Evolutionary conservation across 2,329 filamentous ascomycete genomes (phyloP).

Genomic region (Penicillium sp.): DNA sequence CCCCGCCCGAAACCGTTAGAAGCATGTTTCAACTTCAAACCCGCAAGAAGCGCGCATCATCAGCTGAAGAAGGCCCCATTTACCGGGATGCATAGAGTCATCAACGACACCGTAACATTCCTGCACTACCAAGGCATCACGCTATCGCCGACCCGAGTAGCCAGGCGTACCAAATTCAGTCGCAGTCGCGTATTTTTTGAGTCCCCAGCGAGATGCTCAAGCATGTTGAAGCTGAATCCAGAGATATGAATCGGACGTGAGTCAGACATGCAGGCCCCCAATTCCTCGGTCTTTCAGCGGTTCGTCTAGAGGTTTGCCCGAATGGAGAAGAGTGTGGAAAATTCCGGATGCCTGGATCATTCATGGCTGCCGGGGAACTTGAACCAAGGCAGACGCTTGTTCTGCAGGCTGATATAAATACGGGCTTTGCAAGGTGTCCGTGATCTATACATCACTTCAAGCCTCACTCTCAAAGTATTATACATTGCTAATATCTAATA

Average conservation of each 20-base stretch:
- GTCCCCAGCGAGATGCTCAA: background rate
- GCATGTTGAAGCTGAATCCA: background rate
- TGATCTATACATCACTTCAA: background rate
- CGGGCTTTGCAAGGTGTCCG: background rate
- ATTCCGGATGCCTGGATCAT: constrained; percentile 10
- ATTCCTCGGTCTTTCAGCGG: background rate
- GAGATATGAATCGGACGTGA: constrained; percentile 12
- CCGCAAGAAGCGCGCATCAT: background rate
- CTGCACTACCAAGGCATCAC: background rate
- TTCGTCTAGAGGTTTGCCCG: constrained; percentile 11
- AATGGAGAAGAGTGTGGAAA: background rate
- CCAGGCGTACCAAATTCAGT: background rate
- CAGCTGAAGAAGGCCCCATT: constrained; percentile 4
- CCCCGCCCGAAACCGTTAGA: background rate
- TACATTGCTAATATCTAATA: background rate
- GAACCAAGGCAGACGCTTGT: constrained; percentile 9
- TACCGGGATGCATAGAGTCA: constrained; percentile 4
- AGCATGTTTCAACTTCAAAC: constrained; percentile 18
- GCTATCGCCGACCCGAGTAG: background rate
- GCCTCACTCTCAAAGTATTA: background rate
- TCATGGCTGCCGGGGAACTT: background rate
- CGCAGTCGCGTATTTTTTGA: background rate
- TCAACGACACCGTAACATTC: constrained; percentile 4
- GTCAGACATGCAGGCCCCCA: constrained; percentile 17
- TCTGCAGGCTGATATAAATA: background rate